phyloP scores from a whole-genome alignment of 768 basidiomycete species.

The Hygrophorus russula region DNA sequence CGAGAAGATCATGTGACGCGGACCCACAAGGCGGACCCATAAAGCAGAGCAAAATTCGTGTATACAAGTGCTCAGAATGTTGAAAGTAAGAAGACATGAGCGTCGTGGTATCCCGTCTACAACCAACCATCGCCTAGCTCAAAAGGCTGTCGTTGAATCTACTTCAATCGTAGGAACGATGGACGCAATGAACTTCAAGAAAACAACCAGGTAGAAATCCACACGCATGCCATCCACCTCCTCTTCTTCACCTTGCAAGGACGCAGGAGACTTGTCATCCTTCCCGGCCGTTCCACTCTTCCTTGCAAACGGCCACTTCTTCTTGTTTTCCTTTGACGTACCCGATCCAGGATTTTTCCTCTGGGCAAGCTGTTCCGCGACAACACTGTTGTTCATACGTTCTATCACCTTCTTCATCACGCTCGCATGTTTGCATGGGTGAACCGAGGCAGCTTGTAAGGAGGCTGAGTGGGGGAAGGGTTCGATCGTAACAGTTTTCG shows the following conservation, averaged over 20 bases:
- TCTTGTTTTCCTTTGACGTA: slow-evolving; percentile 35
- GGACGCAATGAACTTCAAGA: slow-evolving; percentile 98
- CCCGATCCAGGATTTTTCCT: slow-evolving; percentile 30
- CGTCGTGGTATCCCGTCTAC: slow-evolving; percentile 11
- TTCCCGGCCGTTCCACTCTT: slow-evolving; percentile 54
- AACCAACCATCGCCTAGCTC: slow-evolving; percentile 6
- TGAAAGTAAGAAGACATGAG: slow-evolving; percentile 1
- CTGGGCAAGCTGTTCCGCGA: slow-evolving; percentile 70
- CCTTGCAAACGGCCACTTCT: slow-evolving; percentile 79
- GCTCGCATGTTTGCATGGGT: slow-evolving; percentile 96
- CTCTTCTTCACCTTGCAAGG: slow-evolving; percentile 41
- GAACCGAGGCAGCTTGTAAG: slow-evolving; percentile 84
- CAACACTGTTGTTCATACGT: slow-evolving; percentile 86
- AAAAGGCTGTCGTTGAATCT: slow-evolving; percentile 78
- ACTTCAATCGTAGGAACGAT: slow-evolving; percentile 99
- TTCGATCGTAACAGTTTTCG: slow-evolving; percentile 98
- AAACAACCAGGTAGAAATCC: slow-evolving; percentile 95
- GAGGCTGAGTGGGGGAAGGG: slow-evolving; percentile 89
- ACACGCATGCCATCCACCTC: slow-evolving; percentile 88
- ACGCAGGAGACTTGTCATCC: slow-evolving; percentile 31
- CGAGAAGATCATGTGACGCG: no score
- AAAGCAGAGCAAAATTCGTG: no score
- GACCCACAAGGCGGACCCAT: no score
- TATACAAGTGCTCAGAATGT: no score
- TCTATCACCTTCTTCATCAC: slow-evolving; percentile 99